phyloP scores from a whole-genome alignment of 192 early-diverging fungal genomes.

The Cladochytrium replicatum region DNA sequence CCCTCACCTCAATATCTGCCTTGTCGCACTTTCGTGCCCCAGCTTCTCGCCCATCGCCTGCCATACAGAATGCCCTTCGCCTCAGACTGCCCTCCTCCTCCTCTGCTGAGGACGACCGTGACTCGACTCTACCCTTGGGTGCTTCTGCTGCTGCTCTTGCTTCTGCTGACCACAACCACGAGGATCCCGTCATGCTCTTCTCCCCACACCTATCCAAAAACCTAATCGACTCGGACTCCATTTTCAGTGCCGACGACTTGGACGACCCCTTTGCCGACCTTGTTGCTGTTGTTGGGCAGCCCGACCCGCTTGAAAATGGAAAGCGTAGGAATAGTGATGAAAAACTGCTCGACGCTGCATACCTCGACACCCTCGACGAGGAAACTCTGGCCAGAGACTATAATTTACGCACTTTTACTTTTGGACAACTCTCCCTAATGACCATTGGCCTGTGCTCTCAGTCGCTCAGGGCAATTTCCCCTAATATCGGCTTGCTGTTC shows the following conservation, averaged over 20 bases:
- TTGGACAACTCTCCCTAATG: conserved; percentile 20
- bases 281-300: conserved; percentile 5
- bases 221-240: too few species aligned
- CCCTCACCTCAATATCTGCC: conserved; percentile 8
- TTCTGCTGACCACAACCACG: too few species aligned
- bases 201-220: too few species aligned
- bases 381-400: neutral
- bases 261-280: conserved; percentile 4
- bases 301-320: neutral
- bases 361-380: conserved; percentile 5
- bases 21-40: conserved; percentile 2
- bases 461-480: conserved; percentile 49
- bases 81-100: neutral
- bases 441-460: conserved; percentile 51
- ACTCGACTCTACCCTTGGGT: too few species aligned
- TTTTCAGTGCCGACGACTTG: conserved; percentile 2
- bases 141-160: too few species aligned
- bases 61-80: neutral
- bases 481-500: conserved; percentile 57
- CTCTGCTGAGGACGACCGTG: neutral
- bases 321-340: neutral
- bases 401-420: conserved; percentile 13
- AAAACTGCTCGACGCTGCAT: too few species aligned
- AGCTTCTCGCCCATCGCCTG: neutral
- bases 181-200: too few species aligned